These are phyloP conservation scores for Citrullus amarus DNA, from an alignment of 306 rosid species.

Conservation along the genomic window DNA sequence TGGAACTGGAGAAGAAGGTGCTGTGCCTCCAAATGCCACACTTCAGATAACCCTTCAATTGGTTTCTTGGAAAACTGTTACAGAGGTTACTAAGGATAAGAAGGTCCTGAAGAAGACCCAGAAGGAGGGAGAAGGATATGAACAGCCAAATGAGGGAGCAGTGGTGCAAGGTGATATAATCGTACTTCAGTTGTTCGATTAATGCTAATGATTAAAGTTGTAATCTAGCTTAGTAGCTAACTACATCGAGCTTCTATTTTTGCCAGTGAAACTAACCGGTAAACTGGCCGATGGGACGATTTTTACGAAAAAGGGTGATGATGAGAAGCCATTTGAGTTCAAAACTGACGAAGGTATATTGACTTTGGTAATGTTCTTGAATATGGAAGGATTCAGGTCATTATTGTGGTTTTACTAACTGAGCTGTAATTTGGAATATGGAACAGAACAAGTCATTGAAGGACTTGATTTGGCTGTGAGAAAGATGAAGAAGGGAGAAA, in stretches of 20 bases:
- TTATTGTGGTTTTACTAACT: not conserved
- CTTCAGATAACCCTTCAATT: slow-evolving; percentile 56
- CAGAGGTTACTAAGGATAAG: slow-evolving; percentile 59
- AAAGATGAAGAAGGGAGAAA: slow-evolving; percentile 84
- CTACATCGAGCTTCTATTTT: not conserved
- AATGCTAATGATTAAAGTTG: not conserved
- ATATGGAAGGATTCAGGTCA: no score
- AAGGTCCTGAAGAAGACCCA: slow-evolving; percentile 59
- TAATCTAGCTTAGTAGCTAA: not conserved
- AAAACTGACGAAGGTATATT: slow-evolving; percentile 64
- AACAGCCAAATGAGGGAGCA: slow-evolving; percentile 83
- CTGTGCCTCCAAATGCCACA: slow-evolving; percentile 67
- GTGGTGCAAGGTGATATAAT: slow-evolving; percentile 23
- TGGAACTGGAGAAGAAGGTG: slow-evolving; percentile 43
- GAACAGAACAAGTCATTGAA: slow-evolving; percentile 70
- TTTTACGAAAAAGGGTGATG: slow-evolving; percentile 45
- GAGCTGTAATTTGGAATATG: not conserved
- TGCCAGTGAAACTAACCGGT: slow-evolving; percentile 60
- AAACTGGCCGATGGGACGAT: slow-evolving; percentile 62
- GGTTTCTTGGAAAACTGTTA: slow-evolving; percentile 72
- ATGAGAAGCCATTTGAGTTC: slow-evolving; percentile 47
- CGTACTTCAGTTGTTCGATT: not conserved
- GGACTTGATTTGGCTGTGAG: slow-evolving; percentile 77
- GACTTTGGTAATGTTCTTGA: not conserved
- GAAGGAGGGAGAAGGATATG: slow-evolving; percentile 79